Conservation (phyloP, 2,329 filamentous ascomycete genomes). For the Exophiala dermatitidis region DNA sequence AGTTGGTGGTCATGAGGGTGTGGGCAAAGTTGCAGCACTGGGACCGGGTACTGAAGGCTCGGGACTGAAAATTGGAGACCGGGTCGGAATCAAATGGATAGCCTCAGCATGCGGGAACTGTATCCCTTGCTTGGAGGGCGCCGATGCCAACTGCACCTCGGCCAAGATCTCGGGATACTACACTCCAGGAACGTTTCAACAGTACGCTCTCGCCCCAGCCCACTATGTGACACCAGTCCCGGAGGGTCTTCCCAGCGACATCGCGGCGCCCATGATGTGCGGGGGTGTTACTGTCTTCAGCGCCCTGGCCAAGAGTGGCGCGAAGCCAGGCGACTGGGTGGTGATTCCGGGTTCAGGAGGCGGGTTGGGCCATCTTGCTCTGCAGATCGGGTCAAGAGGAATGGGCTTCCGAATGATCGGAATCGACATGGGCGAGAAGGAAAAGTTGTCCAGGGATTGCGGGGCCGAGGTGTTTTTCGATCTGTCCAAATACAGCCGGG, state of each 20-base stretch:
- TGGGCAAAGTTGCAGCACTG: slow-evolving; percentile 58
- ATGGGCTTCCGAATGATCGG: slow-evolving; percentile 60
- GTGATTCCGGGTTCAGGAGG: slow-evolving; percentile 56
- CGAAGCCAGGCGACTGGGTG: slow-evolving; percentile 54
- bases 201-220: slow-evolving; percentile 58
- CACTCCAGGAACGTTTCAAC: slow-evolving; percentile 65
- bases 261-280: slow-evolving; percentile 61
- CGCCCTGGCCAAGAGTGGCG: slow-evolving; percentile 55
- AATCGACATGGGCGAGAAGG: slow-evolving; percentile 58
- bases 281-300: slow-evolving; percentile 49
- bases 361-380: slow-evolving; percentile 57
- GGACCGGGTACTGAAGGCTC: slow-evolving; percentile 49
- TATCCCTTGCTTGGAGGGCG: slow-evolving; percentile 47
- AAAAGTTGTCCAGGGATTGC: slow-evolving; percentile 49
- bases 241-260: slow-evolving; percentile 51
- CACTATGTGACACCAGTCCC: slow-evolving; percentile 66
- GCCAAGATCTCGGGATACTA: slow-evolving; percentile 59
- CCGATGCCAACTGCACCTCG: slow-evolving; percentile 51
- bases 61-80: slow-evolving; percentile 57
- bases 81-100: slow-evolving; percentile 66
- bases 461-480: slow-evolving; percentile 62
- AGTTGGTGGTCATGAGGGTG: slow-evolving; percentile 63
- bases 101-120: slow-evolving; percentile 50
- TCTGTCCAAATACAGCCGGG: slow-evolving; percentile 45
- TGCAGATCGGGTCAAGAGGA: slow-evolving; percentile 53